Percentiles rank a stretch among this genome's conserved stretches.
phyloP scores from a whole-genome alignment of 2,329 filamentous ascomycete genomes.

The Meredithiella fracta region DNA sequence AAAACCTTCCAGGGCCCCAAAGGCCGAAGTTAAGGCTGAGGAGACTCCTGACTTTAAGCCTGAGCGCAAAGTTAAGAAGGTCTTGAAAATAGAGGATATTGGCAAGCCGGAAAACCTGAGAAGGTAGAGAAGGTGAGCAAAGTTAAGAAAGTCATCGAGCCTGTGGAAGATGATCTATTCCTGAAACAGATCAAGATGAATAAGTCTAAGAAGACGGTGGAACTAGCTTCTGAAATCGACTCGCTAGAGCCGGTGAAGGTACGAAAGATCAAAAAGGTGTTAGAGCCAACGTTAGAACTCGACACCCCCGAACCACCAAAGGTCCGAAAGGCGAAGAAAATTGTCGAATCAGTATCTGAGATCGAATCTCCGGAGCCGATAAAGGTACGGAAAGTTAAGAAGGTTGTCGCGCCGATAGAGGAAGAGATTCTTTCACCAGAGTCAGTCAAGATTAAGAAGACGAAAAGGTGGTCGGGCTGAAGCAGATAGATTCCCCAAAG shows the following conservation, averaged over 20 bases:
- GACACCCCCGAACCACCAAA: neutral
- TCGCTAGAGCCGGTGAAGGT: constrained; percentile 13
- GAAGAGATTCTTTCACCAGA: neutral
- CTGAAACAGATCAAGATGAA: neutral
- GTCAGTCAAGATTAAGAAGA: neutral
- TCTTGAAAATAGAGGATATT: neutral
- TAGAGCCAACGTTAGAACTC: neutral
- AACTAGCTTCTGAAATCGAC: neutral
- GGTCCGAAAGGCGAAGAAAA: constrained; percentile 3
- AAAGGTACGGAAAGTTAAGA: neutral
- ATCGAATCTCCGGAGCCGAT: neutral
- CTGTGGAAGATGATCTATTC: neutral
- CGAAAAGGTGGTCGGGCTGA: neutral
- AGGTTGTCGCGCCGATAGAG: neutral
- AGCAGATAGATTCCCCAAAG: neutral
- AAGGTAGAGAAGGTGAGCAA: constrained; percentile 3
- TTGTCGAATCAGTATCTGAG: neutral
- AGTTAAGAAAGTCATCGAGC: neutral
- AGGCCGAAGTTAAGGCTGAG: neutral
- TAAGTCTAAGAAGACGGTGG: constrained; percentile 1
- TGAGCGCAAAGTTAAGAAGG: constrained; percentile 8
- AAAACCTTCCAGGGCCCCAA: neutral
- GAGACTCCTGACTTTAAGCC: neutral
- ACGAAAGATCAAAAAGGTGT: neutral
- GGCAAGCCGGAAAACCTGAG: neutral